Evolutionary conservation across 768 basidiomycete genomes (phyloP).

Genomic region (Suillus sp.): DNA sequence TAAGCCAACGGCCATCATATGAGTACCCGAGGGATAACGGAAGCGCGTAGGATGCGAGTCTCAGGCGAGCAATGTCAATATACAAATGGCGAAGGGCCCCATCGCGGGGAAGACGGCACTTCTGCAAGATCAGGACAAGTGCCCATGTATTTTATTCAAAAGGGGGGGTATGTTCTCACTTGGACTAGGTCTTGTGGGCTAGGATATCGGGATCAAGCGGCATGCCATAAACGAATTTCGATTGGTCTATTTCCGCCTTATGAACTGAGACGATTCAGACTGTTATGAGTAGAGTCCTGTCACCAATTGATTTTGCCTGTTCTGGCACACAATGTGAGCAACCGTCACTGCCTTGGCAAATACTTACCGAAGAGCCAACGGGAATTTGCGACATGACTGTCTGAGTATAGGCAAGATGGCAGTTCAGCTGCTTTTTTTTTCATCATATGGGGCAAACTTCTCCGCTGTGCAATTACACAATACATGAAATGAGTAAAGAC

Average conservation of each 20-base stretch:
- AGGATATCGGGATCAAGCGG: not conserved
- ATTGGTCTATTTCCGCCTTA: constrained; percentile 1
- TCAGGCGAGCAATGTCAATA: not conserved
- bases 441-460: not conserved
- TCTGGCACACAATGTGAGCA: not conserved
- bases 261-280: not conserved
- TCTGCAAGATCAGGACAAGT: not conserved
- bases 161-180: not conserved
- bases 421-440: not conserved
- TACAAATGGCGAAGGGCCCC: not conserved
- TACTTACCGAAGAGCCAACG: not conserved
- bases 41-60: constrained; percentile 7
- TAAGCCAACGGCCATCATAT: not conserved
- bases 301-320: constrained; percentile 2
- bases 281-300: not conserved
- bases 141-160: not conserved
- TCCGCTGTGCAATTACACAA: not conserved
- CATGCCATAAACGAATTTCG: not conserved
- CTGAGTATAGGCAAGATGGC: not conserved
- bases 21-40: constrained; percentile 6
- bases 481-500: not conserved
- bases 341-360: not conserved
- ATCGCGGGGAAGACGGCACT: constrained; percentile 3
- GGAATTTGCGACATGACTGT: not conserved
- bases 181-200: not conserved